Evolutionary conservation across 345 rosid species (phyloP), one percentile per base, ranked within the genome.

Genomic region (Heritiera littoralis): DNA sequence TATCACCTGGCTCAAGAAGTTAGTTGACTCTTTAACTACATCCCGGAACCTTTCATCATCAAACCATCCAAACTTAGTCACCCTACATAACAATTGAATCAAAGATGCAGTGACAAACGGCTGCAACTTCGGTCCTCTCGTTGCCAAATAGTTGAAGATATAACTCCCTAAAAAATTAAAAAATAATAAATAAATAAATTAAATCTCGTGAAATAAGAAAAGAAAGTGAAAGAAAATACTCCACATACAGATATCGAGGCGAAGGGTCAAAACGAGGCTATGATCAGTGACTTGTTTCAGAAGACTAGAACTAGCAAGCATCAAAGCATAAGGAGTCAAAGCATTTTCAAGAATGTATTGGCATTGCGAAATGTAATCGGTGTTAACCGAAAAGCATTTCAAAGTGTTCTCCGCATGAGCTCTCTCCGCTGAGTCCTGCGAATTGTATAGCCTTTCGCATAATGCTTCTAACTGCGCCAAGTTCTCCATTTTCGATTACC

Each of bases 221-320:
- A 28, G 45, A 60, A 69, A 66, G 59, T 66, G 52, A 61, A 41
- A 72, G 46, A n/a, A 70, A 55, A 49, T 43, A 38, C 41, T 52
- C 55, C 72, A 72, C 80, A 84, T 93, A 89, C 98, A 82, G 81
- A 97, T 94, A 87, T 94, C 98, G 61, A 97, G 98, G 67, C 99
- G 98, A 71, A 97, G 94, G 77, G 87, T 91, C 80, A 90, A 74
- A 30, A 97, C 88, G 64, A 95, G 96, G 77, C 89, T 91, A 79
- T 93, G 98, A 83, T 93, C 99, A 1, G 99, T 92, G 78, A 95
- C 97, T 91, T 93, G 99, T 88, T 92, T 93, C 76, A 94, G 66
- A 84, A 95, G 85, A 84, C 98, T 97, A 54, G 99, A 94, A 89
- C 98, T 94, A 65, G 99, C 99, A 15, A 97, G 98, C 99, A 97